Base-by-base conservation (phyloP, 345 rosid species). In the Physaria fendleri region DNA sequence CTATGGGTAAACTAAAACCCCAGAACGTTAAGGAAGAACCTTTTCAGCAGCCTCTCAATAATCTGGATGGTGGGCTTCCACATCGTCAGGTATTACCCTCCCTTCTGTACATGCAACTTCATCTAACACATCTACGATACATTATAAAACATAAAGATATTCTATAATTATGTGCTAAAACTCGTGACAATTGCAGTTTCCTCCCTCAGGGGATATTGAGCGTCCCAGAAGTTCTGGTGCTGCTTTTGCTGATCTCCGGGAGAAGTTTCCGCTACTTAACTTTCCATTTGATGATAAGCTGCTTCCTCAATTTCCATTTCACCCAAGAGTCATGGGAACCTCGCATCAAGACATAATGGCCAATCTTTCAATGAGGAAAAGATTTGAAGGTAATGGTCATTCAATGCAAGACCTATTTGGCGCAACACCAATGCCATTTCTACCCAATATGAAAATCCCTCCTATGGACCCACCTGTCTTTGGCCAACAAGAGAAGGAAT, bases 211-310 rank as follows among this genome's bases (percentile, higher is more conserved):
- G 56, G 51, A 47, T 70, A 76, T 77, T 65, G 87, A 81, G 52
- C 73, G 33, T 60, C 71, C 77, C 24, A 81, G 78, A 65, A 74
- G 73, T 59, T 69, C 84, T 18, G 62, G 80, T 74, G 67, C 88
- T 64, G 65, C 79, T 58, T 78, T 77, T 22, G 68, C 93, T 70
- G 95, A 83, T 64, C 82, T 87, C 72, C 87, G 78, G 71, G 97
- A 87, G 68, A 87, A 78, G 75, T 77, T 81, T 76, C 69, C 80
- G 34, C 62, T 83, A 10, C 83, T 89, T 46, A 83, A 74, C 66
- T 59, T 80, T 29, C 83, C 91, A 46, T 79, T 85, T 62, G 95
- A 94, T 75, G 97, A 85, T 62, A 87, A 78, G 49, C 60, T 85
- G 45, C 66, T 79, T 60, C 77, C 90, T 29, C 76, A 85, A 75